Conservation (phyloP, 306 rosid species). For the Alnus rubra region DNA sequence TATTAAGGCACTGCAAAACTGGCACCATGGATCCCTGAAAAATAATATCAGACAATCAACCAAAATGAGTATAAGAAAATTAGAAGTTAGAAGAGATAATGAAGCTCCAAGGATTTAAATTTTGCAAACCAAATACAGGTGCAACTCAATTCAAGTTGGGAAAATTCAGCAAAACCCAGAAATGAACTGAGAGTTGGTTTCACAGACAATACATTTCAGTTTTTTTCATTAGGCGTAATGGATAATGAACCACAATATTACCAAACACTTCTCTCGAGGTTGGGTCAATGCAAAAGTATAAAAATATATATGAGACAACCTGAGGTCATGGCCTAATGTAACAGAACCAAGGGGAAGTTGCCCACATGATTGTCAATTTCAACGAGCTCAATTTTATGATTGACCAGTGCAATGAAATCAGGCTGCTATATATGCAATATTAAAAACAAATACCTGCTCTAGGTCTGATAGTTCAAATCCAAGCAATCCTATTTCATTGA, state of each 20-base stretch:
- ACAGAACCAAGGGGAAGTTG: slow-evolving; percentile 15
- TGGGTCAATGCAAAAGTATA: slow-evolving; percentile 9
- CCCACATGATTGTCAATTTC: slow-evolving; percentile 4
- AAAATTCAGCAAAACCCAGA: slow-evolving; percentile 21
- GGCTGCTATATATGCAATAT: slow-evolving; percentile 3
- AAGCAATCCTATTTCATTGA: slow-evolving; percentile 81
- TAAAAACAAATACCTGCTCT: slow-evolving; percentile 61
- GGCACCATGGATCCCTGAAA: slow-evolving; percentile 87
- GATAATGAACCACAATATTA: background rate
- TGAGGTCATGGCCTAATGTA: slow-evolving; percentile 22
- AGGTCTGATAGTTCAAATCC: slow-evolving; percentile 73
- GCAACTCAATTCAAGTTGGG: slow-evolving; percentile 26
- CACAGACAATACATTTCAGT: background rate
- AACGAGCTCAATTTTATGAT: background rate
- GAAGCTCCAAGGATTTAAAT: slow-evolving; percentile 15
- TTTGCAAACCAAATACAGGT: slow-evolving; percentile 16
- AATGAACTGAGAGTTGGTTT: slow-evolving; percentile 18
- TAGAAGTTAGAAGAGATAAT: background rate
- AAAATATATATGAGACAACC: slow-evolving; percentile 10
- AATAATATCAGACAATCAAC: slow-evolving; percentile 37
- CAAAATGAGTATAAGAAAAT: slow-evolving; percentile 28
- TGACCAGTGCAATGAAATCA: background rate
- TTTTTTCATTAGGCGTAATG: background rate
- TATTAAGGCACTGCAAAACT: slow-evolving; percentile 78
- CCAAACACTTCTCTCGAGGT: background rate